Conservation (phyloP, 2,329 filamentous ascomycete species). For the Colletotrichum somersetense region DNA sequence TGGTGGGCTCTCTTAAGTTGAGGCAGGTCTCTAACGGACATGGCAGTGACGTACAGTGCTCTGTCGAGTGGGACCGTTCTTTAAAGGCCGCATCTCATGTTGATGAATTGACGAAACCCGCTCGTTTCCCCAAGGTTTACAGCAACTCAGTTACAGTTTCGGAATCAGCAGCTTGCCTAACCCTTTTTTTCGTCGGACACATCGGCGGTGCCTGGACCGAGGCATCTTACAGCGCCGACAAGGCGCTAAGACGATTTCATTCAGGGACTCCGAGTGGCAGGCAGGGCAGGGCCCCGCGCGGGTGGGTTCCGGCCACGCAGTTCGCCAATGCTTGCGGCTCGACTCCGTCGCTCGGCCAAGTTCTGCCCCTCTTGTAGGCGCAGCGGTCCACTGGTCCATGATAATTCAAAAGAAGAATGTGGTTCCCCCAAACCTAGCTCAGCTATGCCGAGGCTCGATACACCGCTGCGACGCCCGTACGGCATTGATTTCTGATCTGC, state of each 20-base stretch:
- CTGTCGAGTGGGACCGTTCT: not conserved
- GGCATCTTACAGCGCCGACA: slow-evolving; percentile 28
- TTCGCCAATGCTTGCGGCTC: slow-evolving; percentile 25
- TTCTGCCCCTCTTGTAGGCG: slow-evolving; percentile 16
- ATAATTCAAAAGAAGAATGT: not conserved
- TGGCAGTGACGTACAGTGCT: slow-evolving; percentile 6
- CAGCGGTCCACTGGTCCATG: not conserved
- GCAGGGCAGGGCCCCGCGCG: slow-evolving; percentile 30
- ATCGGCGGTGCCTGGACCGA: slow-evolving; percentile 22
- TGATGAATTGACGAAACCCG: not conserved
- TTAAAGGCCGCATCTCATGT: not conserved
- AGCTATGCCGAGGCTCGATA: slow-evolving; percentile 28
- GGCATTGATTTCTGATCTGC: not conserved
- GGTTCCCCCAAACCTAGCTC: not conserved
- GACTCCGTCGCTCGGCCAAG: slow-evolving; percentile 12
- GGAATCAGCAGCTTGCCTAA: not conserved
- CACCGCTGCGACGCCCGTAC: slow-evolving; percentile 24
- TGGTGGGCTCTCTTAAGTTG: not conserved
- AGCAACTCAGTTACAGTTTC: not conserved
- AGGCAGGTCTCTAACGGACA: slow-evolving; percentile 2
- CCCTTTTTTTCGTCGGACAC: not conserved
- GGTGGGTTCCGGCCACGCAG: slow-evolving; percentile 34
- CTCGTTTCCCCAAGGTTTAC: not conserved
- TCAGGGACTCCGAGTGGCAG: slow-evolving; percentile 28
- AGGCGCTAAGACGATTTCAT: slow-evolving; percentile 36